Conservation (phyloP, 805 yeast species). For the Metschnikowia similis region DNA sequence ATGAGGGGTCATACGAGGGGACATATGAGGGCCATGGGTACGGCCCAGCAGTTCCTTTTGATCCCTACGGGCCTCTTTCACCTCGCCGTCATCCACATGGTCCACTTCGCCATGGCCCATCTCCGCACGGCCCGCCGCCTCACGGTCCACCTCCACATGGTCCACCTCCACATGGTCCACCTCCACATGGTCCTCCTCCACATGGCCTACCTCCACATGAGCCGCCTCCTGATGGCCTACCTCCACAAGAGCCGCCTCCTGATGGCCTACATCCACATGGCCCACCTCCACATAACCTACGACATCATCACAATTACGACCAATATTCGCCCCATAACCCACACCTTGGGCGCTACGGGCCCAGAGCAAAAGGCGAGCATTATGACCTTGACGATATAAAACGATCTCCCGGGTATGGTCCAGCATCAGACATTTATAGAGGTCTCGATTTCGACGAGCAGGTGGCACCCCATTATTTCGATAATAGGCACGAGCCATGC, state of each 20-base stretch:
- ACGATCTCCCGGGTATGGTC: background rate
- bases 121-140: background rate
- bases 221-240: too few species aligned
- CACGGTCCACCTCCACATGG: background rate
- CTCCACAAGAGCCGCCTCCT: too few species aligned
- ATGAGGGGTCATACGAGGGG: background rate
- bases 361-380: background rate
- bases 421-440: background rate
- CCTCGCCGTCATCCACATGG: background rate
- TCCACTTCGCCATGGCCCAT: background rate
- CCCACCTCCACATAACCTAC: too few species aligned
- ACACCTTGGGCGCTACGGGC: background rate
- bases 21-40: background rate
- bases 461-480: background rate
- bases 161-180: background rate
- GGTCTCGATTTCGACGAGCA: background rate
- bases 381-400: background rate
- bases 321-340: background rate
- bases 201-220: background rate
- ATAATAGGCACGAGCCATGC: background rate
- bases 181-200: background rate
- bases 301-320: background rate
- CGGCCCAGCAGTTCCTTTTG: background rate
- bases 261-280: too few species aligned
- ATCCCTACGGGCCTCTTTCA: background rate